Conservation (phyloP, 129 eudicot species). For the Saussurea involucrata region DNA sequence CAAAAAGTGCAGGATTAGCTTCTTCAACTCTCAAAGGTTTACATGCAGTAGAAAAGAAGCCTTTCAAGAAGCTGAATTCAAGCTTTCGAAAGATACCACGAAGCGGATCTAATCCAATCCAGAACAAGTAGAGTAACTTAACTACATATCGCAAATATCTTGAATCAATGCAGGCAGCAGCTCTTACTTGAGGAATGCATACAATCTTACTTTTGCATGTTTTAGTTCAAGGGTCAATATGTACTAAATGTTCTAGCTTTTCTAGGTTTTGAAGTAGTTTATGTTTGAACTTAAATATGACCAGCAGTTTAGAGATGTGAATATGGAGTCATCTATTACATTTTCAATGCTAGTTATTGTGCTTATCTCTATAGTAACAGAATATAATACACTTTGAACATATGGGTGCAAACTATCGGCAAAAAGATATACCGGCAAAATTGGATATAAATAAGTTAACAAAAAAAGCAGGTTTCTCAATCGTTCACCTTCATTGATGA, state of each 20-base stretch:
- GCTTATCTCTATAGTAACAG: slow-evolving; percentile 2
- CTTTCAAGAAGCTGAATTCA: slow-evolving; percentile 50
- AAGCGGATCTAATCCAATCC: slow-evolving; percentile 88
- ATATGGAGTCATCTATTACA: slow-evolving; percentile 34
- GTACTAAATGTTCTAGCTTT: neutral
- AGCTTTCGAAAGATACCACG: slow-evolving; percentile 71
- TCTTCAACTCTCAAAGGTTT: slow-evolving; percentile 38
- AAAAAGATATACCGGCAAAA: neutral
- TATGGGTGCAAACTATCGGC: neutral
- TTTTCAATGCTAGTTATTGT: neutral
- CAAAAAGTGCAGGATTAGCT: slow-evolving; percentile 14
- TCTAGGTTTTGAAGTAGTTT: slow-evolving; percentile 8
- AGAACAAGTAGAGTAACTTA: slow-evolving; percentile 55
- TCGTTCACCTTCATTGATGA: slow-evolving; percentile 25
- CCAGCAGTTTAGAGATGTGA: slow-evolving; percentile 37
- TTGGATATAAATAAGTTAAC: neutral
- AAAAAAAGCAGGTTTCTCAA: slow-evolving; percentile 12
- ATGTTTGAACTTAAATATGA: slow-evolving; percentile 27
- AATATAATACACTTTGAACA: neutral
- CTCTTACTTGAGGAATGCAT: slow-evolving; percentile 1
- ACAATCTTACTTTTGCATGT: slow-evolving; percentile 25
- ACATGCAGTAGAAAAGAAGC: slow-evolving; percentile 34
- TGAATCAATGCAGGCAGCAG: slow-evolving; percentile 18
- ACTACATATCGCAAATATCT: neutral
- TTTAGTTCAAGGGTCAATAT: slow-evolving; percentile 35